These are phyloP conservation scores for Quercus bicolor DNA, from an alignment of 306 rosid species.

Conservation along the genomic window DNA sequence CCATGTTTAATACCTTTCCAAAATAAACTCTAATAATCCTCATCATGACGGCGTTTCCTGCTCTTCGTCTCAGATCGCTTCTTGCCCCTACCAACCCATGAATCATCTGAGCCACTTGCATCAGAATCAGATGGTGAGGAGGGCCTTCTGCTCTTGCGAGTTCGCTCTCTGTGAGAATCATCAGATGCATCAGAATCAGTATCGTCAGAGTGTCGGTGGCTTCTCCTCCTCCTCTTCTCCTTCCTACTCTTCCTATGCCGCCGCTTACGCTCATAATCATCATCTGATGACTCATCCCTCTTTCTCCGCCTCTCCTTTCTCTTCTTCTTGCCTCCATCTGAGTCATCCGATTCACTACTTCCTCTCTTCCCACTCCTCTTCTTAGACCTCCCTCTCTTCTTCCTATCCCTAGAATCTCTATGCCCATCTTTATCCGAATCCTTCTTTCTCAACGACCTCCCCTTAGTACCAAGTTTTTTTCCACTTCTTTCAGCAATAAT, in stretches of 20 bases:
- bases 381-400: slow-evolving; percentile 82
- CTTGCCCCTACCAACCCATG: slow-evolving; percentile 48
- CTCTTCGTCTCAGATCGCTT: slow-evolving; percentile 61
- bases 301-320: slow-evolving; percentile 57
- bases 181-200: slow-evolving; percentile 67
- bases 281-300: slow-evolving; percentile 44
- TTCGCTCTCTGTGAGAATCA: slow-evolving; percentile 40
- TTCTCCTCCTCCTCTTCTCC: slow-evolving; percentile 59
- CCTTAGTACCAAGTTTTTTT: slow-evolving; percentile 44
- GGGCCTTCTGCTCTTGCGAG: slow-evolving; percentile 53
- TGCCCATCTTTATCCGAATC: slow-evolving; percentile 44
- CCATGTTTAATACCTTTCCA: not conserved
- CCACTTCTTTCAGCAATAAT: slow-evolving; percentile 64
- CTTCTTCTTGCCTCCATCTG: slow-evolving; percentile 40
- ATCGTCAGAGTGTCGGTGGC: slow-evolving; percentile 46
- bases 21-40: slow-evolving; percentile 36
- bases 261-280: slow-evolving; percentile 22
- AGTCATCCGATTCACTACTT: slow-evolving; percentile 63
- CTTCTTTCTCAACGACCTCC: slow-evolving; percentile 37
- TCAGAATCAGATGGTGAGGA: slow-evolving; percentile 46
- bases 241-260: slow-evolving; percentile 44
- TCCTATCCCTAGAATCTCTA: slow-evolving; percentile 47
- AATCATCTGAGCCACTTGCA: slow-evolving; percentile 42
- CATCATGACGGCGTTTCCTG: slow-evolving; percentile 38
- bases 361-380: slow-evolving; percentile 61